Evolutionary conservation across 1,139 yeast species (phyloP), one percentile per base, ranked within the genome.

Genomic region (Taiozyma sp.): DNA sequence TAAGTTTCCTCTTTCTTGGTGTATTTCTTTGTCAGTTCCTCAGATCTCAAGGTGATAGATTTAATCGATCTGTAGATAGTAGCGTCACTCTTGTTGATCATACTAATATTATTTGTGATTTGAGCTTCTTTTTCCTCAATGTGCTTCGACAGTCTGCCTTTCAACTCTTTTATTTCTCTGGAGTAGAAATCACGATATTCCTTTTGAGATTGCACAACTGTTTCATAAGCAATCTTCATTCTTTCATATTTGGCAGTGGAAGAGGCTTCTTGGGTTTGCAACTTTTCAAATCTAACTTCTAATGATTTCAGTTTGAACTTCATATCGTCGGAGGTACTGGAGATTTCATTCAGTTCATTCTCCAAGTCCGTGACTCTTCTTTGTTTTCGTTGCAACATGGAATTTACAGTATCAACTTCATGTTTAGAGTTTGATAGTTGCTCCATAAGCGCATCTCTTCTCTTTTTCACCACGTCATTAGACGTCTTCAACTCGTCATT

Each of bases 371-470:
- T 61, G 44, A 85, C 77, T 53, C 88, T 70, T 53, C 90, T 73
- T 61, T 84, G 85, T 62, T 84, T 84, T 54, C 91, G 70, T 57
- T 77, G 81, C 57, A 84, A 69, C 56, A 84, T 66, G 0, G 88
- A 83, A 58, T 76, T 80, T 44, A 84, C 73, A 71, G 84, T 83
- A 60, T 84, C 88, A 59, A 81, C 82, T 60, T 85, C 89, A 63
- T 84, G 89, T 65, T 83, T 84, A 34, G 84, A 73, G 59, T 84
- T 84, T 43, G 88, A 84, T 57, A 83, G 69, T 63, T 81, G 88
- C 61, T 86, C 92, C 44, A 82, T 75, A 53, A 81, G 72, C 52
- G 79, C 78, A 46, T 83, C 84, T 55, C 84, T 81, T 61, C 80
- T 77, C 51, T 75, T 73, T 48, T 75, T 68, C 29, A 75, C 67